Percentiles rank a stretch among this genome's conserved stretches.
phyloP scores from a whole-genome alignment of 805 yeast species.

The Ogataea parapolymorpha region DNA sequence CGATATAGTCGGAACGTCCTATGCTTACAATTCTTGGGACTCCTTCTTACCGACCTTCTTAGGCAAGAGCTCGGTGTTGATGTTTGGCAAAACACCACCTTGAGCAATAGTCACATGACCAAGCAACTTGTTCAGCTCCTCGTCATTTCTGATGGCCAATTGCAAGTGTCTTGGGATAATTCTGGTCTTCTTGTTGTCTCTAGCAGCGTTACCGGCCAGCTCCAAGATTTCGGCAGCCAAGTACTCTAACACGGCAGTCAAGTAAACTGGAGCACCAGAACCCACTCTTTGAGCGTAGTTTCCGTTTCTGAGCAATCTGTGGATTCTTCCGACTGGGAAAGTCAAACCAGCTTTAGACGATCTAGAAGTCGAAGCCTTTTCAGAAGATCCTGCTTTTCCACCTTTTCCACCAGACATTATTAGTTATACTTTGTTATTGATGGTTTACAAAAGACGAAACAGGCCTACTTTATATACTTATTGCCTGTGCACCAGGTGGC shows the following conservation, averaged over 20 bases:
- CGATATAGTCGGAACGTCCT: conserved; percentile 8
- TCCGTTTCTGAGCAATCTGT: conserved; percentile 93
- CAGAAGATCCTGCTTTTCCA: conserved; percentile 92
- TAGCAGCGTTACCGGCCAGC: conserved; percentile 98
- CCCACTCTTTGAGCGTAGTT: conserved; percentile 98
- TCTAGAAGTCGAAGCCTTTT: conserved; percentile 96
- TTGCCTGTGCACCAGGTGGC: conserved; percentile 1
- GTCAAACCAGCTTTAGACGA: conserved; percentile 98
- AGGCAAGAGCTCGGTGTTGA: conserved; percentile 85
- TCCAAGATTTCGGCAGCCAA: conserved; percentile 97
- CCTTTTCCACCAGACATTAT: conserved; percentile 70
- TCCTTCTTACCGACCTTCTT: conserved; percentile 54
- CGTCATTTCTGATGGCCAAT: conserved; percentile 98
- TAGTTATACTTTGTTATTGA: conserved; percentile 3
- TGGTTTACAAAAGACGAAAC: not conserved
- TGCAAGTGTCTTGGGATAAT: conserved; percentile 98
- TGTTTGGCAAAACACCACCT: conserved; percentile 99
- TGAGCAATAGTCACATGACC: conserved; percentile 94
- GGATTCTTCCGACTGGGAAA: conserved; percentile 99
- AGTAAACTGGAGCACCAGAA: conserved; percentile 98
- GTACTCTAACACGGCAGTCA: conserved; percentile 95
- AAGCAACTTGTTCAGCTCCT: conserved; percentile 91
- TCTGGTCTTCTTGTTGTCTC: conserved; percentile 98
- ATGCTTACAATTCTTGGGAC: conserved; percentile 53
- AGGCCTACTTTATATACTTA: conserved; percentile 9